phyloP scores from a whole-genome alignment of 192 early-diverging fungal species.

The Rhizophagus clarus region DNA sequence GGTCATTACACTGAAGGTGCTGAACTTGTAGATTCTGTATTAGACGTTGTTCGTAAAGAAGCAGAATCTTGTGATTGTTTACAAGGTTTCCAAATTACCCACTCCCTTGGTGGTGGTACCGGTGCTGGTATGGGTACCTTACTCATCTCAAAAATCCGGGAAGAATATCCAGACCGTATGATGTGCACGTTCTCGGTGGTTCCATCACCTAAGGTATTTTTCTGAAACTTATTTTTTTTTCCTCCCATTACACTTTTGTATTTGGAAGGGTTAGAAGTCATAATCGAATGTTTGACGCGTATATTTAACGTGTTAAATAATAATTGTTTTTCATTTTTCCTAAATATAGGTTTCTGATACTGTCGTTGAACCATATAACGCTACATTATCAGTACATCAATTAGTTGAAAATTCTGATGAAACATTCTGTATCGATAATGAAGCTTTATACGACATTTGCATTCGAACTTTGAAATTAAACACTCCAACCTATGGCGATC shows the following conservation, averaged over 20 bases:
- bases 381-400: constrained; percentile 97
- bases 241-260: background rate
- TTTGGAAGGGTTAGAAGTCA: background rate
- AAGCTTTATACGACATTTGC: constrained; percentile 99
- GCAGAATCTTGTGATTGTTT: constrained; percentile 95
- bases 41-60: constrained; percentile 96
- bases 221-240: constrained; percentile 39
- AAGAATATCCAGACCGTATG: constrained; percentile 99
- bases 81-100: constrained; percentile 98
- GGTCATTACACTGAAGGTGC: constrained; percentile 99
- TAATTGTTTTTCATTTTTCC: background rate
- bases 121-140: constrained; percentile 97
- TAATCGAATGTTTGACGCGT: background rate
- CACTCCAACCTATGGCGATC: constrained; percentile 91
- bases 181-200: constrained; percentile 97
- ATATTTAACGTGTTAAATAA: background rate
- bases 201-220: constrained; percentile 84
- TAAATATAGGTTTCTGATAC: constrained; percentile 83
- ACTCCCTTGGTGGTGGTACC: constrained; percentile 97
- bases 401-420: constrained; percentile 99
- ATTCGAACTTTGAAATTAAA: constrained; percentile 94
- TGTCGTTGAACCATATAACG: constrained; percentile 99
- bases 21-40: constrained; percentile 92
- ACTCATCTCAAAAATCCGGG: constrained; percentile 96
- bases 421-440: constrained; percentile 99